Conservation (phyloP, 164 flowering plant species). For the Macadamia integrifolia region DNA sequence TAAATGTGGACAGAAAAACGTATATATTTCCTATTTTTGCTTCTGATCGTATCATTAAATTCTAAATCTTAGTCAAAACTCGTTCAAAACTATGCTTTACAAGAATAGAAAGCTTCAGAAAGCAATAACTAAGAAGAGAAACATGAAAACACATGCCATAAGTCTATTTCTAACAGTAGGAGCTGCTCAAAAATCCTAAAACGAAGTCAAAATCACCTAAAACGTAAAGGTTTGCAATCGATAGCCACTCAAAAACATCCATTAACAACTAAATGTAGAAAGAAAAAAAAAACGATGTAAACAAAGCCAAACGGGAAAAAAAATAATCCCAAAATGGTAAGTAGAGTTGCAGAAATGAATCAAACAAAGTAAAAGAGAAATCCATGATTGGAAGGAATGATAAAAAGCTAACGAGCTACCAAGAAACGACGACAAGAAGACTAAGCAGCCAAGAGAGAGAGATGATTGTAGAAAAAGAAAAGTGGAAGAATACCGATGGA, state of each 20-base stretch:
- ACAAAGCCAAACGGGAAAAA: neutral
- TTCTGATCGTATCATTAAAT: neutral
- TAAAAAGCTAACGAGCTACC: neutral
- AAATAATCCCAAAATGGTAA: neutral
- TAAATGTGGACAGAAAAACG: no score
- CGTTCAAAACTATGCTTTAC: no score
- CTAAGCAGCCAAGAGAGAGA: neutral
- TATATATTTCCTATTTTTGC: neutral
- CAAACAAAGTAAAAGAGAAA: neutral
- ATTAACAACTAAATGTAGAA: neutral
- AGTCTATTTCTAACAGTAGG: neutral
- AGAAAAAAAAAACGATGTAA: neutral
- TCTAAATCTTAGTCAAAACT: neutral
- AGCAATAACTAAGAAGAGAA: neutral
- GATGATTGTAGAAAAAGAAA: neutral
- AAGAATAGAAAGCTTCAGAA: neutral
- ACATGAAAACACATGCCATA: neutral
- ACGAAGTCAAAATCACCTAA: neutral
- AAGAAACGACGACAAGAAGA: neutral
- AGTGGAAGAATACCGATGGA: conserved; percentile 11
- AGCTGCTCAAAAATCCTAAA: neutral
- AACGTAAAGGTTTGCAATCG: neutral
- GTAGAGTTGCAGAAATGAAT: neutral
- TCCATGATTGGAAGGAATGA: neutral
- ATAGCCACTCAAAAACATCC: neutral